phyloP scores from a whole-genome alignment of 148 eudicot species.

The Diospyros kaki region DNA sequence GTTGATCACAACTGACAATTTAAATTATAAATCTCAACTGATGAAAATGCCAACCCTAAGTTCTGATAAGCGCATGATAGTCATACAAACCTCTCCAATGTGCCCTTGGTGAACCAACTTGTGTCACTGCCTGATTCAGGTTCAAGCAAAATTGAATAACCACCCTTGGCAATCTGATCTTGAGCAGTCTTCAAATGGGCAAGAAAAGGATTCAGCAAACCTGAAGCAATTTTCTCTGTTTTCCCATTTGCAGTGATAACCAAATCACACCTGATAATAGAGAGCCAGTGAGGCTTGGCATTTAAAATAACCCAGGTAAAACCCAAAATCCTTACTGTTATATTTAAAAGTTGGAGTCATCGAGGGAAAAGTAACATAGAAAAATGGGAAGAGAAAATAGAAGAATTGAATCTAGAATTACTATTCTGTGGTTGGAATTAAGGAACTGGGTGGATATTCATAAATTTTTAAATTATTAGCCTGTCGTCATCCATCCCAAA shows the following conservation, averaged over 20 bases:
- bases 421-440: no score
- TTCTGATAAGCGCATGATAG: slow-evolving; percentile 4
- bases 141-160: slow-evolving; percentile 83
- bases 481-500: no score
- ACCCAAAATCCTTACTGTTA: not conserved
- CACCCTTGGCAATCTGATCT: slow-evolving; percentile 95
- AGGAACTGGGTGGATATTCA: no score
- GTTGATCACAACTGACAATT: not conserved
- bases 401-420: no score
- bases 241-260: slow-evolving; percentile 74
- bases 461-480: no score
- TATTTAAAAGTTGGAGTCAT: no score
- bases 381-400: no score
- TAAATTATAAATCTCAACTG: not conserved
- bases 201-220: slow-evolving; percentile 83
- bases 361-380: no score
- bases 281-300: no score
- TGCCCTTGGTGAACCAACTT: slow-evolving; percentile 93
- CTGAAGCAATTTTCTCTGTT: slow-evolving; percentile 88
- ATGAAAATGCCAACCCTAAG: not conserved
- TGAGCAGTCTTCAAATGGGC: slow-evolving; percentile 90
- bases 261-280: slow-evolving; percentile 77
- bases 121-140: slow-evolving; percentile 51
- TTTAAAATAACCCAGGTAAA: not conserved
- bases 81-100: slow-evolving; percentile 67